phyloP scores from a whole-genome alignment of 192 early-diverging fungal species.

The Phlyctochytrium bullatum region DNA sequence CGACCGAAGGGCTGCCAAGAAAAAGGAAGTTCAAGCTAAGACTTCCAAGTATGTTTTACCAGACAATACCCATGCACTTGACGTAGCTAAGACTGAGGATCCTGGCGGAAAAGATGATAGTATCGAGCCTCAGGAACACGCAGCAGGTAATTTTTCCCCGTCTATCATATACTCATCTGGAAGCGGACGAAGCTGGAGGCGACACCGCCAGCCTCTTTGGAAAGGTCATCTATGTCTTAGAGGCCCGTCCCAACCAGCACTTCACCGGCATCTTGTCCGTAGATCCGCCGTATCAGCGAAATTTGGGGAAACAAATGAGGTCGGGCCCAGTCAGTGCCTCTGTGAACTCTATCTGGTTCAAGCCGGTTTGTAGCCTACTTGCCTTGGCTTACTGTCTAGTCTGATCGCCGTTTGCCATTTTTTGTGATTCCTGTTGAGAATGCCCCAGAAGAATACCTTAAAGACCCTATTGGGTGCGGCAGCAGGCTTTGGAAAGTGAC shows the following conservation, averaged over 20 bases:
- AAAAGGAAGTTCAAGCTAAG: conserved; percentile 46
- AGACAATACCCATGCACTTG: too few relatives aligned
- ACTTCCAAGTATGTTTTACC: too few relatives aligned
- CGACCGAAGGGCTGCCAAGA: conserved; percentile 30
- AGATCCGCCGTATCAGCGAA: conserved; percentile 14
- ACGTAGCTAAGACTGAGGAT: too few relatives aligned
- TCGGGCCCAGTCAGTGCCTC: conserved; percentile 11
- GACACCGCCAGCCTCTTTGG: conserved; percentile 40
- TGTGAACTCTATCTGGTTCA: conserved; percentile 68
- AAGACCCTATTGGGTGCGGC: conserved; percentile 53
- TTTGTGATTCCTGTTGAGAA: conserved; percentile 74
- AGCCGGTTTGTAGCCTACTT: conserved; percentile 48
- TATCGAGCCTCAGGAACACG: too few relatives aligned
- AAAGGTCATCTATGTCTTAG: conserved; percentile 46
- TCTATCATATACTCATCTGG: too few relatives aligned
- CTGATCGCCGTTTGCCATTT: conserved; percentile 74
- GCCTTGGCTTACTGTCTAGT: conserved; percentile 35
- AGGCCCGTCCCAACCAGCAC: conserved; percentile 22
- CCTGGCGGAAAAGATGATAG: background rate
- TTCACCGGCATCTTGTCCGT: conserved; percentile 46
- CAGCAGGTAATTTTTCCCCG: too few relatives aligned
- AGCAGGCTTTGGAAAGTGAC: conserved; percentile 58
- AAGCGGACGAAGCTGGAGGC: too few relatives aligned
- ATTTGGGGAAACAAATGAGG: background rate
- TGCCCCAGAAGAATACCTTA: conserved; percentile 67